phyloP scores from a whole-genome alignment of 768 basidiomycete species.

The Asterophora lycoperdoides region DNA sequence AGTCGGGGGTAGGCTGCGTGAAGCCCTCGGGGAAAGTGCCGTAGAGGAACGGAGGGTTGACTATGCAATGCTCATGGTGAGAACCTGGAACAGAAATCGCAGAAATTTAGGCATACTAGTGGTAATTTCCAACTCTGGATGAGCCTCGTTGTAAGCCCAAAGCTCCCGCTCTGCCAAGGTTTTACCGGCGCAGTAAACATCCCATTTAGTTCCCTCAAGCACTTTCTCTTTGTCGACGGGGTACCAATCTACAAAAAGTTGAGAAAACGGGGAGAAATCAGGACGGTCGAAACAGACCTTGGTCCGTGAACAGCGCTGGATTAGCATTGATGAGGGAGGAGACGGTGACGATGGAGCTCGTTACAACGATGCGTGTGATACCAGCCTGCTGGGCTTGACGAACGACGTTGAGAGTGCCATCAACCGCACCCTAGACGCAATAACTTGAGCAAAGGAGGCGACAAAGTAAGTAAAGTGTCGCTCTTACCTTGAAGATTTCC shows the following conservation, averaged over 20 bases:
- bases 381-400: slow-evolving; percentile 34
- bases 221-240: slow-evolving; percentile 13
- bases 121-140: slow-evolving; percentile 15
- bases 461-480: too few species aligned
- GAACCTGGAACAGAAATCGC: too few species aligned
- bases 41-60: slow-evolving; percentile 35
- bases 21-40: slow-evolving; percentile 20
- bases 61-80: slow-evolving; percentile 14
- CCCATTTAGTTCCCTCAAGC: slow-evolving; percentile 3
- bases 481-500: too few species aligned
- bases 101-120: too few species aligned
- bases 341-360: slow-evolving; percentile 27
- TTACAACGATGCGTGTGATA: slow-evolving; percentile 34
- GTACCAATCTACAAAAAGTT: slow-evolving; percentile 13
- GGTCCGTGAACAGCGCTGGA: slow-evolving; percentile 19
- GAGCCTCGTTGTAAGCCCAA: slow-evolving; percentile 10
- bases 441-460: too few species aligned
- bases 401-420: slow-evolving; percentile 39
- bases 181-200: slow-evolving; percentile 13
- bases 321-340: slow-evolving; percentile 15
- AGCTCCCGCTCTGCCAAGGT: slow-evolving; percentile 12
- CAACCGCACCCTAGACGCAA: slow-evolving; percentile 28
- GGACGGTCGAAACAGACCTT: slow-evolving; percentile 15
- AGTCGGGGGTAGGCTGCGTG: slow-evolving; percentile 21
- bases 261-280: not conserved